Evolutionary conservation across 371 early-diverging fungal genomes (phyloP).

Genomic region (Paraphysoderma sedebokerense): DNA sequence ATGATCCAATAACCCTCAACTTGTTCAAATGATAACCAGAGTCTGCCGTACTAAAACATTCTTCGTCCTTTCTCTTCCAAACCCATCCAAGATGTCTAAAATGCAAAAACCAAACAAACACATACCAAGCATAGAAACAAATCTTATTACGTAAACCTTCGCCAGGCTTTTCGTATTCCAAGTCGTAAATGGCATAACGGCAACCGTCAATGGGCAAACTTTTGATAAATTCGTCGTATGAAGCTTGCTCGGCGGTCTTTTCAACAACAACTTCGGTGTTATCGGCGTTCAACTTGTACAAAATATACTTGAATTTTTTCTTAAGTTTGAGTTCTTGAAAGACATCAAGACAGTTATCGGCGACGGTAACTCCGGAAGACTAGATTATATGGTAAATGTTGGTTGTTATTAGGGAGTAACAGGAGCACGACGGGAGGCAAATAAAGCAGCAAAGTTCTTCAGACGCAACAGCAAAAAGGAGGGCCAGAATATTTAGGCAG

Average conservation of each 20-base stretch:
- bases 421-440: too few species aligned
- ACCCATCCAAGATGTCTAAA: background rate
- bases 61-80: too few species aligned
- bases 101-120: background rate
- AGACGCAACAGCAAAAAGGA: too few species aligned
- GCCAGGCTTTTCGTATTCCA: constrained; percentile 43
- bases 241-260: constrained; percentile 23
- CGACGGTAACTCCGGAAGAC: constrained; percentile 52
- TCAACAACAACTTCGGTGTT: constrained; percentile 44
- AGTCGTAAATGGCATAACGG: constrained; percentile 72
- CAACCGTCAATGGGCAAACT: constrained; percentile 46
- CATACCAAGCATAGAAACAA: constrained; percentile 42
- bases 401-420: too few species aligned
- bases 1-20: too few species aligned
- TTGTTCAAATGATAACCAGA: too few species aligned
- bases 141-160: constrained; percentile 61
- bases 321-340: constrained; percentile 55
- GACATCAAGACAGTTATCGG: constrained; percentile 32
- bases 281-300: constrained; percentile 56
- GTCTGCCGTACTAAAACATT: too few species aligned
- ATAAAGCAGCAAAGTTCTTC: too few species aligned
- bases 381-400: constrained; percentile 5
- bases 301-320: constrained; percentile 52
- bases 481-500: too few species aligned
- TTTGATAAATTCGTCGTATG: constrained; percentile 46